These are phyloP conservation scores for Pneumocystis wakefieldiae DNA, from an alignment of 1,139 yeast genomes.

Conservation along the genomic window DNA sequence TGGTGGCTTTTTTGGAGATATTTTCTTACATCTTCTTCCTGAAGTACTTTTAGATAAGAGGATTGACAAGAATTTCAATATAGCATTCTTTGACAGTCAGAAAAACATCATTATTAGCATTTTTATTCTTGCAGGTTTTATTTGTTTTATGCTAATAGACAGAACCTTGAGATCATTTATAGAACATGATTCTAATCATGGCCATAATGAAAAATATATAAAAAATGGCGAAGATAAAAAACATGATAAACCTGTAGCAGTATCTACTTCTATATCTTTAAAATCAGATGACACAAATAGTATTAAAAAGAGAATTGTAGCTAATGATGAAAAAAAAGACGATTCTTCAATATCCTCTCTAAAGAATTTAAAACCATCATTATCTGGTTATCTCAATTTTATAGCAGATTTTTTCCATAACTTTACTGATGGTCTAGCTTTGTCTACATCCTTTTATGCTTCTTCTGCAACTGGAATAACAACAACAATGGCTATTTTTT, in stretches of 20 bases:
- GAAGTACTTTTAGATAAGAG: constrained; percentile 43
- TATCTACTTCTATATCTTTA: constrained; percentile 8
- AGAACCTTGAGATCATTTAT: constrained; percentile 38
- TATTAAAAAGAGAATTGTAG: constrained; percentile 5
- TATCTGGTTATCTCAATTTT: constrained; percentile 46
- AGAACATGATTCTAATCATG: constrained; percentile 23
- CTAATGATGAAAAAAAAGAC: neutral
- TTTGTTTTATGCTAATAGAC: constrained; percentile 38
- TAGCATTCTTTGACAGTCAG: constrained; percentile 35
- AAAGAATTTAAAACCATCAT: constrained; percentile 15
- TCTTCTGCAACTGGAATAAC: constrained; percentile 44
- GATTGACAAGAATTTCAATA: constrained; percentile 27
- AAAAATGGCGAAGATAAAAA: constrained; percentile 19
- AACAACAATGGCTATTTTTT: constrained; percentile 48
- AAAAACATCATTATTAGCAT: constrained; percentile 36
- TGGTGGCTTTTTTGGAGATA: constrained; percentile 58
- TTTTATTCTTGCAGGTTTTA: constrained; percentile 42
- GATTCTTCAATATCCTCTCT: neutral
- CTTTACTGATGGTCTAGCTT: constrained; percentile 55
- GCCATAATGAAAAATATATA: constrained; percentile 30
- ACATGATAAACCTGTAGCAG: constrained; percentile 12
- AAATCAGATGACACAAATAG: constrained; percentile 2
- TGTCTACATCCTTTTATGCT: constrained; percentile 49
- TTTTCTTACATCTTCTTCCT: constrained; percentile 49
- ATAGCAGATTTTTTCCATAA: constrained; percentile 56